Percentiles rank a stretch among this genome's conserved stretches.
Evolutionary conservation across 352 stramenopile genomes (phyloP).

Genomic region (Phytophthora aleatoria): DNA sequence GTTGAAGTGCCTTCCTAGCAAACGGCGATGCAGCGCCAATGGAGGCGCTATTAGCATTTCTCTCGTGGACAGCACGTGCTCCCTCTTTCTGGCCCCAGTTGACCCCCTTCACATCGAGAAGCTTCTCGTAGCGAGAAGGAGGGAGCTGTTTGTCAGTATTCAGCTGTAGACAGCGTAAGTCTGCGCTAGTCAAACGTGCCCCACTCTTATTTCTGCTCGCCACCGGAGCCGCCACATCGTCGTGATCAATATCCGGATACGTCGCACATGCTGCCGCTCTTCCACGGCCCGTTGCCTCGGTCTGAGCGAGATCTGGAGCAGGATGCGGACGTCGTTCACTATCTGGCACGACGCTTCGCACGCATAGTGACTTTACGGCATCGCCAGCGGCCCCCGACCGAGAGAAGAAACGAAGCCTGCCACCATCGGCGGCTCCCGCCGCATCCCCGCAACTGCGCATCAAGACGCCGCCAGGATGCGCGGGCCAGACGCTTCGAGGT

Average conservation of each 20-base stretch:
- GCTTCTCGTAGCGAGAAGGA: not conserved
- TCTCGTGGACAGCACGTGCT: not conserved
- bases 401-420: not conserved
- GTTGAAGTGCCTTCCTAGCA: not conserved
- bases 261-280: constrained; percentile 21
- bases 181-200: not conserved
- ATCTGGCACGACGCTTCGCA: constrained; percentile 47
- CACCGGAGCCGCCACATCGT: not conserved
- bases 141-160: not conserved
- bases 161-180: not conserved
- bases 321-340: constrained; percentile 6
- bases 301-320: constrained; percentile 13
- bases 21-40: not conserved
- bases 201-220: constrained; percentile 4
- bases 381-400: constrained; percentile 12
- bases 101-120: not conserved
- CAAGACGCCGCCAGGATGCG: constrained; percentile 21
- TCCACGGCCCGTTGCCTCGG: constrained; percentile 19
- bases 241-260: not conserved
- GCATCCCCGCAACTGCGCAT: constrained; percentile 39
- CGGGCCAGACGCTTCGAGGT: constrained; percentile 2
- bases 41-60: not conserved
- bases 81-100: not conserved
- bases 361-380: constrained; percentile 40
- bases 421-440: constrained; percentile 1